A percentile compares a stretch with the other conserved stretches of the same genome.
These are phyloP conservation scores for Alternaria gansuensis DNA, from an alignment of 2,329 filamentous ascomycete species.

Conservation along the genomic window DNA sequence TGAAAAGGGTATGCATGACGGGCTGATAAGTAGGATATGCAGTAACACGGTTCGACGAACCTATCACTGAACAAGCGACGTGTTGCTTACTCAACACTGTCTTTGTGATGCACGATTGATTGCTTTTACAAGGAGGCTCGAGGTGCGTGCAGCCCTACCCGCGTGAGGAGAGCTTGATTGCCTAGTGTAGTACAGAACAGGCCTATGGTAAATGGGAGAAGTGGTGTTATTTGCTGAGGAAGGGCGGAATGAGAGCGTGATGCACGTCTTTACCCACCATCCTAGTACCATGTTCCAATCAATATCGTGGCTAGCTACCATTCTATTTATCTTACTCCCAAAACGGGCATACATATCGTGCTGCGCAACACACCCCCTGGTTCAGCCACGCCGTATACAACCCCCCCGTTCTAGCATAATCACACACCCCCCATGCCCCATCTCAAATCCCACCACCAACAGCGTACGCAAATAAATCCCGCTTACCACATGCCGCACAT, in stretches of 20 bases:
- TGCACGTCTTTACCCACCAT: conserved; percentile 3
- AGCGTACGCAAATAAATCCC: conserved; percentile 5
- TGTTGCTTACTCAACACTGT: conserved; percentile 4
- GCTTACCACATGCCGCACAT: neutral
- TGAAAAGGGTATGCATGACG: conserved; percentile 7
- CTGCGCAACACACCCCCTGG: neutral
- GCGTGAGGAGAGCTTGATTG: conserved; percentile 4
- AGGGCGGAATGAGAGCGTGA: neutral
- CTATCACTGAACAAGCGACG: neutral
- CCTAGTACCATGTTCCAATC: conserved; percentile 2
- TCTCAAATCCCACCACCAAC: neutral
- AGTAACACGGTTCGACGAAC: neutral
- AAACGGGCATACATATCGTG: conserved; percentile 3
- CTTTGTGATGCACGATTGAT: neutral
- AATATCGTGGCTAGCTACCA: conserved; percentile 1
- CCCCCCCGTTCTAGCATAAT: neutral
- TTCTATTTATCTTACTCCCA: neutral
- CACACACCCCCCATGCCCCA: neutral
- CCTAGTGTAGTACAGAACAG: neutral
- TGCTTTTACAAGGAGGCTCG: conserved; percentile 6
- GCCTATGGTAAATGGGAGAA: neutral
- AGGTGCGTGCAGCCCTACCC: conserved; percentile 9
- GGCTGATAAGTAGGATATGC: neutral
- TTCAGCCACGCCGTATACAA: conserved; percentile 3
- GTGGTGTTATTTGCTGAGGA: neutral